These are phyloP conservation scores for Colletotrichum chlorophyti DNA, from an alignment of 2,329 filamentous ascomycete genomes.

Conservation along the genomic window DNA sequence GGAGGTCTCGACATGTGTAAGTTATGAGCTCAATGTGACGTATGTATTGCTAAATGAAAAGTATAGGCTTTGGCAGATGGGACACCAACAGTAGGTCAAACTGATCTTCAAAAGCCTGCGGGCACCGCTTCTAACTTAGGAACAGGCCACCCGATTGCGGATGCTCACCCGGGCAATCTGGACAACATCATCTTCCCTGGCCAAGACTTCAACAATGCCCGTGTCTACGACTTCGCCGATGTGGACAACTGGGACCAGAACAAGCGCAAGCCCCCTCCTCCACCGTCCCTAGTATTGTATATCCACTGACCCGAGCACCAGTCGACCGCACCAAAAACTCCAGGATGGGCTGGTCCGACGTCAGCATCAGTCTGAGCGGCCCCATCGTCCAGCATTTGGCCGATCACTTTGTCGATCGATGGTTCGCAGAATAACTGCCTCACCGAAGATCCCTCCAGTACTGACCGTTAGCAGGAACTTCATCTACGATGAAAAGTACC, in stretches of 20 bases:
- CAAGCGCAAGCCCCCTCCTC: conserved; percentile 57
- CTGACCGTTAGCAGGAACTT: conserved; percentile 67
- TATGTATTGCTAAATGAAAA: conserved; percentile 33
- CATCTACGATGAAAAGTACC: conserved; percentile 84
- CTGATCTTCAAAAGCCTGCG: background rate
- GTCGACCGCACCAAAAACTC: conserved; percentile 80
- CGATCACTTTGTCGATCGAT: conserved; percentile 82
- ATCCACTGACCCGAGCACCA: conserved; percentile 32
- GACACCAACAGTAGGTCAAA: conserved; percentile 73
- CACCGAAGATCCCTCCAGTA: too few relatives aligned
- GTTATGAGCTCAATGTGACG: conserved; percentile 28
- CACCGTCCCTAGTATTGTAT: background rate
- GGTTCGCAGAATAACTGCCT: conserved; percentile 51
- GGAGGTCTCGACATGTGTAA: conserved; percentile 83
- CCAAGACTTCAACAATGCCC: conserved; percentile 92
- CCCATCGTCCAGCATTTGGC: conserved; percentile 77
- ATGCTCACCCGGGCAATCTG: conserved; percentile 80
- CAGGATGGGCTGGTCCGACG: conserved; percentile 93
- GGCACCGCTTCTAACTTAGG: conserved; percentile 23
- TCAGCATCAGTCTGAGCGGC: conserved; percentile 78
- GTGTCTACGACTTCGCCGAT: conserved; percentile 81
- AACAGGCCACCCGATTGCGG: conserved; percentile 76
- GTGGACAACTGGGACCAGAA: conserved; percentile 84
- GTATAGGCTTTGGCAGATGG: conserved; percentile 77
- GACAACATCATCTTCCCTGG: conserved; percentile 83